Evolutionary conservation across 768 basidiomycete genomes (phyloP).

Genomic region (Pleurotus citrinopileatus): DNA sequence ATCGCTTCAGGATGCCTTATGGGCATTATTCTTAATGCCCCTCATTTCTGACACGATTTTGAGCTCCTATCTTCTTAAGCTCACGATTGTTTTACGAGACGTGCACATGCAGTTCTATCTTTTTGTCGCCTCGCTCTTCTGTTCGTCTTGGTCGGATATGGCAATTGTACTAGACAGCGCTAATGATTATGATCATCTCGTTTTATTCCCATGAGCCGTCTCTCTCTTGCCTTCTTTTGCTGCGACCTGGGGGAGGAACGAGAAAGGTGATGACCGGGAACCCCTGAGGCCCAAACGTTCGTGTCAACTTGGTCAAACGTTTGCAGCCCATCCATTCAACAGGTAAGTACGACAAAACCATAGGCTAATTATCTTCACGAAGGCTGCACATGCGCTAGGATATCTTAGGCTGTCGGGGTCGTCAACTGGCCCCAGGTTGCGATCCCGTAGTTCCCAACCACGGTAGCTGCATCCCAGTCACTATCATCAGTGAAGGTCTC

Average conservation of each 20-base stretch:
- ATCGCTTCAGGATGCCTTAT: conserved; percentile 20
- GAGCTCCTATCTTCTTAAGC: neutral
- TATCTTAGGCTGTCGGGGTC: neutral
- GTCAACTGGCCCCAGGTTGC: neutral
- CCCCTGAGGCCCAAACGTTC: no score
- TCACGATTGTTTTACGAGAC: neutral
- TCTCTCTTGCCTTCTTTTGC: no score
- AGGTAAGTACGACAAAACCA: no score
- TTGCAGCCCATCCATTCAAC: no score
- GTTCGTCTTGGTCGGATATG: neutral
- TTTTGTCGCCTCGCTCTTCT: neutral
- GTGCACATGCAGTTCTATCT: neutral
- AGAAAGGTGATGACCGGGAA: no score
- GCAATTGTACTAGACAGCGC: neutral
- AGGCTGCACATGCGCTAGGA: no score
- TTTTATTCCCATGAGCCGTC: no score
- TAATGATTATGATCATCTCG: neutral
- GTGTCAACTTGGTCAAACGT: no score
- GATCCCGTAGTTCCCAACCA: neutral
- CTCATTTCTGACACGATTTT: conserved; percentile 16
- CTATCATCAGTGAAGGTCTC: neutral
- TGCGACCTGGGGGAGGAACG: no score
- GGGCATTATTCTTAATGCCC: conserved; percentile 26
- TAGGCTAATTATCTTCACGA: no score
- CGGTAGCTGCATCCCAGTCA: neutral